Conservation (phyloP, 805 yeast genomes). For the Metschnikowia henanensis region DNA sequence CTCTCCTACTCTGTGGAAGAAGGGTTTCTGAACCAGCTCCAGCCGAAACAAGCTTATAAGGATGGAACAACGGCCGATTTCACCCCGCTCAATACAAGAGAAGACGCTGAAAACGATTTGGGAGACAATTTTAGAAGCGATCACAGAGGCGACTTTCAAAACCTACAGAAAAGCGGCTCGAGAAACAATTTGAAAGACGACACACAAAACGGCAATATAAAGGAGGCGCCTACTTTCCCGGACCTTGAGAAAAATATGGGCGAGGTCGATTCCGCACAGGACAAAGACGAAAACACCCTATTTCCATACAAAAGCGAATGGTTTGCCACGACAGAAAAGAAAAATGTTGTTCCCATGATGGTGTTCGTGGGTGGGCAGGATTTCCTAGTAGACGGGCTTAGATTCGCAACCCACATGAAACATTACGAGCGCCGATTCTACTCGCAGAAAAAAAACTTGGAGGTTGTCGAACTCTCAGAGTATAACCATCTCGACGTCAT, state of each 20-base stretch:
- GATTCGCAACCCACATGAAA: constrained; percentile 63
- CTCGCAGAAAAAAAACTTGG: constrained; percentile 34
- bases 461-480: constrained; percentile 47
- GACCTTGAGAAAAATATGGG: constrained; percentile 19
- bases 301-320: constrained; percentile 54
- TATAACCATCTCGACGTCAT: constrained; percentile 90
- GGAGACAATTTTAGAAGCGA: too few species aligned
- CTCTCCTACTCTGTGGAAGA: constrained; percentile 42
- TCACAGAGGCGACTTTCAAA: too few species aligned
- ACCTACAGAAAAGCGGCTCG: too few species aligned
- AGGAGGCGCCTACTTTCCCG: too few species aligned
- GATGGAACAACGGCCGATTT: constrained; percentile 27
- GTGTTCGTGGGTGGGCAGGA: constrained; percentile 75
- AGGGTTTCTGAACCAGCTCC: constrained; percentile 41
- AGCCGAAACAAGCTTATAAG: constrained; percentile 30
- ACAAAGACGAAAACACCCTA: constrained; percentile 43
- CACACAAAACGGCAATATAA: too few species aligned
- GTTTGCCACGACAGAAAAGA: constrained; percentile 41
- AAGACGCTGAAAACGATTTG: too few species aligned
- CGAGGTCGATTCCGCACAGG: not conserved
- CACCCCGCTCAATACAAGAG: constrained; percentile 21
- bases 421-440: constrained; percentile 52
- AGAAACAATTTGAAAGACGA: too few species aligned
- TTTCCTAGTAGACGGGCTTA: constrained; percentile 71
- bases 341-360: constrained; percentile 51